Evolutionary conservation across 2,329 filamentous ascomycete genomes (phyloP), one percentile per base, ranked within the genome.

Genomic region (Ciborinia camelliae): DNA sequence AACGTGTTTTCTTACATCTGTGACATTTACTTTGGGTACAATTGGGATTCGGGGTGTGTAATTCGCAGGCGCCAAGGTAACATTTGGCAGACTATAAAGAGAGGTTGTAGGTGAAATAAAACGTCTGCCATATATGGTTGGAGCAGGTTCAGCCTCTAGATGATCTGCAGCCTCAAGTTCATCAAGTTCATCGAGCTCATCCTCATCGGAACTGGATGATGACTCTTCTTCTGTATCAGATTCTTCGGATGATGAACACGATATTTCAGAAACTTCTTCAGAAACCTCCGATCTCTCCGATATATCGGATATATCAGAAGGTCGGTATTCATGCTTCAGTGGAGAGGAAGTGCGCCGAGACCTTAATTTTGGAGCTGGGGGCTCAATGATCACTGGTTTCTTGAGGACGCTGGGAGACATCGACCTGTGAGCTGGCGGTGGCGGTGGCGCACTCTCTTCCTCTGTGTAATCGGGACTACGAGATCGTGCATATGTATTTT

Each of bases 271-370:
- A 30, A 66, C 66, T 26, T 76, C 79, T 45, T 87, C 86, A 61
- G 95, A 78, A 32, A 66, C 66, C 28, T 76, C 79, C 1, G 55
- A 47, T 18, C 41, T 58, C 28, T 58, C 55, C 9, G 55, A 58
- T 26, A 58, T 23, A 35, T 58, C 55, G 0, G 85, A 87, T 0
- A 84, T 86, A 55, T 88, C 85, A 0, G 95, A 98, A 18, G 94
- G 94, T 68, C 93, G 89, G 72, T 97, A 99, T 78, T 99, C 94
- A 74, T 98, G 94, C 79, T 99, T 99, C 58, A 99, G 81, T 0
- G 95, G 95, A 1, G 95, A 99, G 0, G 95, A 98, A 1, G 87
- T 90, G 23, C 92, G 86, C 52, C 93, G 86, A 73, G 89, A 85
- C 28, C 63, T 72, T 10, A 53, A 64, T 50, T 67, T 69, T n/a